Evolutionary conservation across 306 rosid genomes (phyloP), one percentile per base, ranked within the genome.

Genomic region (Trifolium repens): DNA sequence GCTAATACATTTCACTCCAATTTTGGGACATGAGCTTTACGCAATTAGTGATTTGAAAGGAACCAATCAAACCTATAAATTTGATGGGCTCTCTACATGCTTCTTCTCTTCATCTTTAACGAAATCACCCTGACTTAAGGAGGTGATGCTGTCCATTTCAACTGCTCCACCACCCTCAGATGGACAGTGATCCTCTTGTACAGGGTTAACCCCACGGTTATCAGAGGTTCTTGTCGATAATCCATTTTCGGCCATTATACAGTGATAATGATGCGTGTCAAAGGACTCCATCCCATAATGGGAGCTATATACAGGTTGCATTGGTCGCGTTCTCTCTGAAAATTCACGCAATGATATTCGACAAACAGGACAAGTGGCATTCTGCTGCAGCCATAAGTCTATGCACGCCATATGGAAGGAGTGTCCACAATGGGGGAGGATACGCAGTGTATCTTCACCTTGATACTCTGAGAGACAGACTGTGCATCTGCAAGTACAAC

Each of bases 351-450:
- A 42, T 5, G 96, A 91, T 76, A 85, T 82, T 69, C 98, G 91
- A 86, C 98, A 94, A 47, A 94, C 91, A 11, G 98, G 98, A 77
- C 98, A 94, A 7, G 97, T 94, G 15, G 91, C 85, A 71, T 91
- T 90, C 79, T 87, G 98, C 82, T 86, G 97, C 84, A 94, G 90
- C 98, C 98, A 94, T 70, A 87, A 63, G 87, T 94, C 98, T 81
- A 94, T 90, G 88, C 98, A 94, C 82, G 79, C 74, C 37, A 87
- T 88, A 74, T 94, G 98, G 85, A 94, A 94, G 73, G 81, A 94
- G 87, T 94, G 98, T 14, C 91, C 96, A 34, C 98, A 94, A 40
- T 82, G 78, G 5, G 98, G 98, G 46, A 94, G 98, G 74, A 94
- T 91, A 46, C 97, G 96, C 80, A 94, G 67, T 43, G 85, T 44